These are phyloP conservation scores for Trichosanthes cucumerina DNA, from an alignment of 306 rosid species.

Conservation along the genomic window DNA sequence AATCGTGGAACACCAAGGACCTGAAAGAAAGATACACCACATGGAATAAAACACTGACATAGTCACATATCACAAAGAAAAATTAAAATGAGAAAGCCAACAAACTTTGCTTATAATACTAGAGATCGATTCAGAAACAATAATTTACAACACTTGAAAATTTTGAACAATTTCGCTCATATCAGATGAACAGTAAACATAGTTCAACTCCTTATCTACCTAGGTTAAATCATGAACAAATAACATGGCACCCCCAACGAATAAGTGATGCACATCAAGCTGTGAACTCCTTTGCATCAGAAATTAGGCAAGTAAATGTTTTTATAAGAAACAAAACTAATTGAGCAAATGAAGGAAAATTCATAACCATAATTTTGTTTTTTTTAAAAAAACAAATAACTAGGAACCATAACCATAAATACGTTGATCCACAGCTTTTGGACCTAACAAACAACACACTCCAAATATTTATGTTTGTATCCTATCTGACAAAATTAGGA, in stretches of 20 bases:
- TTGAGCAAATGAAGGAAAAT: neutral
- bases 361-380: neutral
- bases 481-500: no score
- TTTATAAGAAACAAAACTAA: neutral
- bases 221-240: neutral
- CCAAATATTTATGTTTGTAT: neutral
- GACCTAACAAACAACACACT: neutral
- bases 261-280: neutral
- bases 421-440: neutral
- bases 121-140: neutral
- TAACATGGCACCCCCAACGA: neutral
- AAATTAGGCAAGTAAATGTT: neutral
- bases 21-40: conserved; percentile 29
- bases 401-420: neutral
- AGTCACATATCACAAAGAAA: neutral
- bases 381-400: no score
- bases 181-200: neutral
- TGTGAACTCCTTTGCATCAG: neutral
- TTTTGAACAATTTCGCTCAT: neutral
- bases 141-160: neutral
- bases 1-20: conserved; percentile 94
- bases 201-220: neutral
- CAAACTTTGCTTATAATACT: neutral
- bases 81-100: neutral
- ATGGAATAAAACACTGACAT: neutral